These are phyloP conservation scores for Cercospora janseana DNA, from an alignment of 2,329 filamentous ascomycete species.

Conservation along the genomic window DNA sequence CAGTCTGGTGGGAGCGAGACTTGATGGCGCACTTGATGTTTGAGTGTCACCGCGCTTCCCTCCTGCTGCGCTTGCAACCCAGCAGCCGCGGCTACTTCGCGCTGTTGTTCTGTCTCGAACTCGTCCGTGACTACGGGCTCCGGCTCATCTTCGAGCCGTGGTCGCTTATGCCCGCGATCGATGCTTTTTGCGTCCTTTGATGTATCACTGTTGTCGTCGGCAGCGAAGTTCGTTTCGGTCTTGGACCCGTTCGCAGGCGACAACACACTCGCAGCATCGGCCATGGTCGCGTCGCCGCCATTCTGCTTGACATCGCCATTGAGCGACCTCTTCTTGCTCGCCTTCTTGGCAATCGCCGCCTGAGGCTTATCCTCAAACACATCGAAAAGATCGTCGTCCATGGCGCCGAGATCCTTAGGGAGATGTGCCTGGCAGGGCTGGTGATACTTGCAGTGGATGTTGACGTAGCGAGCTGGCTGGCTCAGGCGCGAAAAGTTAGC, in stretches of 20 bases:
- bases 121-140: constrained; percentile 86
- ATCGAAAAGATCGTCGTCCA: constrained; percentile 37
- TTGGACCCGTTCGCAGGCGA: constrained; percentile 1
- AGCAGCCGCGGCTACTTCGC: constrained; percentile 79
- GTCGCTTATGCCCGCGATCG: constrained; percentile 60
- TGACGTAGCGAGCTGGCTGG: neutral
- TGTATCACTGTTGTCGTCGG: constrained; percentile 16
- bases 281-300: constrained; percentile 47
- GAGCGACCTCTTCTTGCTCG: constrained; percentile 79
- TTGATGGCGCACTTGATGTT: constrained; percentile 98
- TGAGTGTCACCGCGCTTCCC: constrained; percentile 71
- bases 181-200: constrained; percentile 41
- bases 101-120: constrained; percentile 91
- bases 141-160: constrained; percentile 62
- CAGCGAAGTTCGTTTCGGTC: constrained; percentile 5
- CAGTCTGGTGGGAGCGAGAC: constrained; percentile 84
- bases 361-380: constrained; percentile 37
- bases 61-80: constrained; percentile 65
- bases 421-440: neutral
- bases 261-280: constrained; percentile 39
- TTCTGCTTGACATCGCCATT: constrained; percentile 70
- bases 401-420: constrained; percentile 1
- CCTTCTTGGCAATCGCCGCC: constrained; percentile 27
- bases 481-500: neutral
- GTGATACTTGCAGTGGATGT: constrained; percentile 1